Evolutionary conservation across 768 basidiomycete genomes (phyloP).

Genomic region (Auriscalpium microsporum): DNA sequence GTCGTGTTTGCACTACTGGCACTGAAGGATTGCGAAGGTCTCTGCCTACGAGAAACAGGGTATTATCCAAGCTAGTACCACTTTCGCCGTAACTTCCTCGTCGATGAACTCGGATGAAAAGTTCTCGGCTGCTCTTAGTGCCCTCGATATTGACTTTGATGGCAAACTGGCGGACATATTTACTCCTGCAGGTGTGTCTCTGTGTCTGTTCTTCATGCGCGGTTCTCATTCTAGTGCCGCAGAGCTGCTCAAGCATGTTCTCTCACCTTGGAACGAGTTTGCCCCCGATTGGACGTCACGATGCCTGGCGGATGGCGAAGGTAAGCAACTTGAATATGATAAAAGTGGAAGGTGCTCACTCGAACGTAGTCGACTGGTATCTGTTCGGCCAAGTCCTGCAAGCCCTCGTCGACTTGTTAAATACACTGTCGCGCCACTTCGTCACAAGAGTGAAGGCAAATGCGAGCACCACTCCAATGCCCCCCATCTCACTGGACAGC

Average conservation of each 20-base stretch:
- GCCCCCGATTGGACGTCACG: constrained; percentile 11
- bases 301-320: constrained; percentile 30
- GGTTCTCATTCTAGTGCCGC: neutral
- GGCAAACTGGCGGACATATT: constrained; percentile 46
- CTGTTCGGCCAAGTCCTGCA: constrained; percentile 40
- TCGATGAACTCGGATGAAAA: constrained; percentile 52
- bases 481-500: constrained; percentile 6
- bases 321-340: constrained; percentile 27
- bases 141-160: constrained; percentile 43
- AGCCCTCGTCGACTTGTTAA: constrained; percentile 32
- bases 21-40: constrained; percentile 28
- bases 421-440: constrained; percentile 25
- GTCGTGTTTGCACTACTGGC: neutral
- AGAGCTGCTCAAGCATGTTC: constrained; percentile 6
- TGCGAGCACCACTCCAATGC: constrained; percentile 7
- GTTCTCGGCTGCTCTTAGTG: constrained; percentile 34
- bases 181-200: constrained; percentile 37
- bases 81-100: constrained; percentile 42
- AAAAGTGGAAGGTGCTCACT: too few relatives aligned
- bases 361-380: constrained; percentile 44
- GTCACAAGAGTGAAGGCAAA: constrained; percentile 23
- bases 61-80: constrained; percentile 30
- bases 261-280: constrained; percentile 7
- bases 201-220: neutral
- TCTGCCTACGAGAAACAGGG: constrained; percentile 38